Evolutionary conservation across 768 basidiomycete genomes (phyloP).

Genomic region (Auricularia cornea): DNA sequence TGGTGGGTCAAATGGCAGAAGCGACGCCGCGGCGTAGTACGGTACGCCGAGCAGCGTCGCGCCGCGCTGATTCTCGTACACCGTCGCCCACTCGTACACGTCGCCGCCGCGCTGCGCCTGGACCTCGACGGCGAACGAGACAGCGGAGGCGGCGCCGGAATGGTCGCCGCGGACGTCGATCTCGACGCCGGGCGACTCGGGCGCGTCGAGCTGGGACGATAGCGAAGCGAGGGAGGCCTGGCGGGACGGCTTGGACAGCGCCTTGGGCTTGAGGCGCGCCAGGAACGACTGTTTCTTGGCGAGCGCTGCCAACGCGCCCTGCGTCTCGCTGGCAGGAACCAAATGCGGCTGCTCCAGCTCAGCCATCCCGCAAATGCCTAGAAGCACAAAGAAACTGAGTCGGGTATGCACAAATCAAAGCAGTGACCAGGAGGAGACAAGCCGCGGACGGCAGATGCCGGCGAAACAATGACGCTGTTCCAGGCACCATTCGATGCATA

Average conservation of each 20-base stretch:
- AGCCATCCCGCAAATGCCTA: no score
- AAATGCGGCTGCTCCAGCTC: no score
- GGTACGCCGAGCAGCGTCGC: constrained; percentile 64
- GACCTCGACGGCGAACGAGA: not conserved
- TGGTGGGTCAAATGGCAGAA: constrained; percentile 64
- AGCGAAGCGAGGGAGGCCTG: no score
- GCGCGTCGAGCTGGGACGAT: not conserved
- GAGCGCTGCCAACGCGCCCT: not conserved
- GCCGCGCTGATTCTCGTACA: constrained; percentile 80
- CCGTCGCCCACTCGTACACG: constrained; percentile 64
- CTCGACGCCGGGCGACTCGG: not conserved
- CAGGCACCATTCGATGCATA: no score
- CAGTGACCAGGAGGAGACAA: no score
- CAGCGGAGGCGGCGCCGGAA: not conserved
- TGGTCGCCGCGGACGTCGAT: not conserved
- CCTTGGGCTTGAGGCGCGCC: not conserved
- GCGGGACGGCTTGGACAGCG: not conserved
- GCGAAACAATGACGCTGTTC: no score
- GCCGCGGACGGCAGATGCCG: no score
- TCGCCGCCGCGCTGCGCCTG: constrained; percentile 27
- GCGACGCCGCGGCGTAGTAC: constrained; percentile 59
- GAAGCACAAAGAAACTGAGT: no score
- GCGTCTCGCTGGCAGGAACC: no score
- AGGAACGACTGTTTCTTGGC: not conserved
- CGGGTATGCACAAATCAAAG: no score